A percentile compares a stretch with the other conserved stretches of the same genome.
Conservation (phyloP, 352 stramenopile species). For the Pythium utonaiense region DNA sequence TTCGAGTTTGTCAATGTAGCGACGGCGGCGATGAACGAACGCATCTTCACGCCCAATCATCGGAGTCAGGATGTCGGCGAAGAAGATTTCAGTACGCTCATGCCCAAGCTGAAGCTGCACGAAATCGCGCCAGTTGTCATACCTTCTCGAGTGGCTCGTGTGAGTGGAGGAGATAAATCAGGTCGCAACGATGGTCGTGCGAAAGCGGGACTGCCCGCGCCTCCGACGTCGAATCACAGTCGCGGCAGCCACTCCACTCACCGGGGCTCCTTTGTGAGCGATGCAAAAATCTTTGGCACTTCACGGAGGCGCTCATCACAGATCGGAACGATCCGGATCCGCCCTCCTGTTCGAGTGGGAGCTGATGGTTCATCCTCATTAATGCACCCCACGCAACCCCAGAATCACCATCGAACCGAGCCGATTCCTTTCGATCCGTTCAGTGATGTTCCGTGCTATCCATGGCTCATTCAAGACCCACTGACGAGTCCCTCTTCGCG, state of each 20-base stretch:
- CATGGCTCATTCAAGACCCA: constrained; percentile 28
- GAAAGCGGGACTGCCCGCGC: neutral
- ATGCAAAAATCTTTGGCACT: constrained; percentile 8
- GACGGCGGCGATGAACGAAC: neutral
- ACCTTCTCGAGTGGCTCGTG: neutral
- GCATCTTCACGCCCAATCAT: neutral
- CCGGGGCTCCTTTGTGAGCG: neutral
- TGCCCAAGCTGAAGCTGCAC: constrained; percentile 16
- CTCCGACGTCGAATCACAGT: neutral
- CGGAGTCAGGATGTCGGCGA: neutral
- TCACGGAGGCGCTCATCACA: constrained; percentile 1
- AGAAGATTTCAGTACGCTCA: neutral
- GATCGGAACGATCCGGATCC: neutral
- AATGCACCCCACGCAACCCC: neutral
- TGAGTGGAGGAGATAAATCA: neutral
- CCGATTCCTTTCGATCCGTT: constrained; percentile 48
- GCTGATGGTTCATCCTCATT: neutral
- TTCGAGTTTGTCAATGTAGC: neutral
- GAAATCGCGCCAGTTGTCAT: constrained; percentile 3
- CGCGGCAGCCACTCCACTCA: neutral
- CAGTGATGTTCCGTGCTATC: constrained; percentile 28
- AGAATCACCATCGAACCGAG: neutral
- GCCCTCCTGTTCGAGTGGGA: neutral
- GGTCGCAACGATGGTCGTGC: neutral
- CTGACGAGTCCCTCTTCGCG: constrained; percentile 3